phyloP scores from a whole-genome alignment of 2,329 filamentous ascomycete genomes.

The Ampelomyces quisqualis region DNA sequence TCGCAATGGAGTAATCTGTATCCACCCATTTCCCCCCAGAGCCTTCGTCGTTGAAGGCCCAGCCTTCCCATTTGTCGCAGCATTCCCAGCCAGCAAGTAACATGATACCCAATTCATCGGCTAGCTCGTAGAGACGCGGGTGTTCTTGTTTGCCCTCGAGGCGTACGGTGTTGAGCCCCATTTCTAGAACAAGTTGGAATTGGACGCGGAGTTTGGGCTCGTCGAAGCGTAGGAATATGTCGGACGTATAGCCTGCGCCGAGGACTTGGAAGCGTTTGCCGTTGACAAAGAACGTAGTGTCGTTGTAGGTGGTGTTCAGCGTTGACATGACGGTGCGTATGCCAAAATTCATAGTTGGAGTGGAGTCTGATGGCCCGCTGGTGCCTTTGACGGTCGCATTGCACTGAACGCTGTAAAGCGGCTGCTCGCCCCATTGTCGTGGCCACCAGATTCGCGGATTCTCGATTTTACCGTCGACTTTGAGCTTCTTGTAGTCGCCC shows the following conservation, averaged over 20 bases:
- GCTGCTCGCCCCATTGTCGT: conserved; percentile 59
- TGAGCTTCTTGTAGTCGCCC: conserved; percentile 1
- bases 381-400: conserved; percentile 22
- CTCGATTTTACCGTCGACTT: conserved; percentile 31
- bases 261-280: conserved; percentile 60
- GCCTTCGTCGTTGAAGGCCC: conserved; percentile 60
- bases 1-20: conserved; percentile 58
- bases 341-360: conserved; percentile 49
- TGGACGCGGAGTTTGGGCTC: conserved; percentile 51
- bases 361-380: conserved; percentile 38
- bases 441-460: conserved; percentile 63
- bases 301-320: conserved; percentile 53
- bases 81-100: conserved; percentile 65
- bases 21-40: conserved; percentile 52
- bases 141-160: conserved; percentile 67
- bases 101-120: conserved; percentile 62
- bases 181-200: conserved; percentile 57
- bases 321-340: conserved; percentile 56
- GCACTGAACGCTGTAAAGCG: conserved; percentile 50
- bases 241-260: conserved; percentile 61
- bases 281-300: conserved; percentile 60
- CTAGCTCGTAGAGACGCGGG: conserved; percentile 59
- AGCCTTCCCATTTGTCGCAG: conserved; percentile 68
- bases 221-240: conserved; percentile 64
- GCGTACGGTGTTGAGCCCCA: conserved; percentile 64